Conservation (phyloP, 2,329 filamentous ascomycete species). For the Rhynchosporium agropyri region DNA sequence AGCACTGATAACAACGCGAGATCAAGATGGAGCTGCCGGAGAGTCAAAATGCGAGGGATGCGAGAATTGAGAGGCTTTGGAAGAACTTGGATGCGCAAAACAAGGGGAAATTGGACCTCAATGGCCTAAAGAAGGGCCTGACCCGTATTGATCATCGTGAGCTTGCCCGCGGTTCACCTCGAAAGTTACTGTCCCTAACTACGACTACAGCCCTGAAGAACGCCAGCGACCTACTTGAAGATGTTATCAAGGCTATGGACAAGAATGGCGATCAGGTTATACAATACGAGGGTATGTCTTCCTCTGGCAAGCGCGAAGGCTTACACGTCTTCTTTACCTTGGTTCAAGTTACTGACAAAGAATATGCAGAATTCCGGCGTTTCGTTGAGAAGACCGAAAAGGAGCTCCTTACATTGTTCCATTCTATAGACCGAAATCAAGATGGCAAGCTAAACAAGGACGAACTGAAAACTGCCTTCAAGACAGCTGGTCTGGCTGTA, state of each 20-base stretch:
- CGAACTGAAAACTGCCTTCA: constrained; percentile 81
- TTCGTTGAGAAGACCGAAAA: constrained; percentile 89
- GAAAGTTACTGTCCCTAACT: constrained; percentile 33
- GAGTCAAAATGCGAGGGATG: constrained; percentile 76
- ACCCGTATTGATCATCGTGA: constrained; percentile 89
- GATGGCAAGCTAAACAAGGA: constrained; percentile 84
- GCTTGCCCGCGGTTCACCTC: constrained; percentile 41
- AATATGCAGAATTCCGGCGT: constrained; percentile 73
- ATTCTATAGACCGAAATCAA: constrained; percentile 80
- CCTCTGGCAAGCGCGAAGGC: neutral
- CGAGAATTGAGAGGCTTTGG: constrained; percentile 84
- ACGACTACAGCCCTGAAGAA: constrained; percentile 72
- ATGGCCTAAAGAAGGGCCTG: constrained; percentile 81
- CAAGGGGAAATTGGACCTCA: constrained; percentile 80
- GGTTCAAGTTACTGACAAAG: neutral
- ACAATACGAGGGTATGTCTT: constrained; percentile 76
- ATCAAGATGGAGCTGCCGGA: constrained; percentile 65
- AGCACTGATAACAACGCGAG: constrained; percentile 28
- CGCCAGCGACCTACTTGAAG: constrained; percentile 80
- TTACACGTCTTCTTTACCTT: neutral
- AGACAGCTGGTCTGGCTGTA: constrained; percentile 75
- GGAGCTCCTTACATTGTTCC: constrained; percentile 80
- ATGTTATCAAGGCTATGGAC: constrained; percentile 82
- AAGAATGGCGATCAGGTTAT: constrained; percentile 87
- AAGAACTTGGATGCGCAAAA: constrained; percentile 74